A percentile compares a stretch with the other conserved stretches of the same genome.
phyloP scores from a whole-genome alignment of 441 rosid genomes.

The Gossypium gossypioides region DNA sequence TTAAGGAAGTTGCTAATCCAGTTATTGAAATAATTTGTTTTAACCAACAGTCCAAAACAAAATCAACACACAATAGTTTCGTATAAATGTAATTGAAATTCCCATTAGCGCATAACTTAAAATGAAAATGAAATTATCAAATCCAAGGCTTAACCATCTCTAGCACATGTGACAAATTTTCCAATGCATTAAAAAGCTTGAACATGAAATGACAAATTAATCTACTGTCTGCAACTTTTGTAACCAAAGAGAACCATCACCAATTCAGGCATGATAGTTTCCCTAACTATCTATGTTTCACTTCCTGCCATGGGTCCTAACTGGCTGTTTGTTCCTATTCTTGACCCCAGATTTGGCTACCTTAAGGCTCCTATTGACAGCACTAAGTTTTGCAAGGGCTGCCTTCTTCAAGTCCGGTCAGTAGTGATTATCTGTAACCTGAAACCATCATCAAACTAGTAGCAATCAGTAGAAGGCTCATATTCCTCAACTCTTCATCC shows the following conservation, averaged over 20 bases:
- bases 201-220: too few species aligned
- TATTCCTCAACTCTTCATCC: neutral
- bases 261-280: neutral
- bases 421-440: constrained; percentile 55
- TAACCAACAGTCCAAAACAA: neutral
- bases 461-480: neutral
- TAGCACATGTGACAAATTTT: too few species aligned
- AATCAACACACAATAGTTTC: neutral
- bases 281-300: constrained; percentile 9
- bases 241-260: neutral
- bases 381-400: constrained; percentile 53
- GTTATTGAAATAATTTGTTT: neutral
- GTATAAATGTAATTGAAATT: too few species aligned
- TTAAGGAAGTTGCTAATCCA: neutral
- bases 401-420: constrained; percentile 21
- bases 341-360: constrained; percentile 52
- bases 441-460: neutral
- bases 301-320: constrained; percentile 23
- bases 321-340: constrained; percentile 49
- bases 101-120: too few species aligned
- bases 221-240: neutral
- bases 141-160: too few species aligned
- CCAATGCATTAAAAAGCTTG: too few species aligned
- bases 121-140: too few species aligned
- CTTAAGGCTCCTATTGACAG: constrained; percentile 44